Conservation (phyloP, 2,329 filamentous ascomycete genomes). For the Aspergillus brunneoviolaceus region DNA sequence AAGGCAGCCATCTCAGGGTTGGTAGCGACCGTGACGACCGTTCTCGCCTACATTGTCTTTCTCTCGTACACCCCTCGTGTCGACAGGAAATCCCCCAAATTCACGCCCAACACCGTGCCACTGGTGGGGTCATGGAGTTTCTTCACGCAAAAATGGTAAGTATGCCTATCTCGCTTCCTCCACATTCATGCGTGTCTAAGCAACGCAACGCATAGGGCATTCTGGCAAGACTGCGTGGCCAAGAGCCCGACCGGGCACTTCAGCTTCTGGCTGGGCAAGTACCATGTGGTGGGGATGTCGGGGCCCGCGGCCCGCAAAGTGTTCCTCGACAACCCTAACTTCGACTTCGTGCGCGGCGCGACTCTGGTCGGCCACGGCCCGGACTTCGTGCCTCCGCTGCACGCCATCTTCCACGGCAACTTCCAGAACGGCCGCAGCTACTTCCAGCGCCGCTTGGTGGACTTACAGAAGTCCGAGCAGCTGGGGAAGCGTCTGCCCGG, state of each 20-base stretch:
- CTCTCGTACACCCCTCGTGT: too few relatives aligned
- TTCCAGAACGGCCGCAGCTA: slow-evolving; percentile 4
- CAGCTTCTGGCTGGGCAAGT: neutral
- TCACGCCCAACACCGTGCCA: neutral
- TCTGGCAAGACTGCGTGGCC: slow-evolving; percentile 2
- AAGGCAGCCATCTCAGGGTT: too few relatives aligned
- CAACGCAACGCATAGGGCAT: neutral
- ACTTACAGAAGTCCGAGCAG: slow-evolving; percentile 2
- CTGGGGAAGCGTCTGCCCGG: slow-evolving; percentile 2
- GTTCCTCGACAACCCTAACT: slow-evolving; percentile 4
- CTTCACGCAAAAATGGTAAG: slow-evolving; percentile 1
- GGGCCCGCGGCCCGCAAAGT: slow-evolving; percentile 1
- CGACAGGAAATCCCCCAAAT: neutral
- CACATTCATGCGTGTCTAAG: neutral
- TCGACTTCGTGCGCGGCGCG: slow-evolving; percentile 1
- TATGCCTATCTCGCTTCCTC: neutral
- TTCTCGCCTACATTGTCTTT: too few relatives aligned
- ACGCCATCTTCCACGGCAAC: slow-evolving; percentile 1
- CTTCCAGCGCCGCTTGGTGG: slow-evolving; percentile 4
- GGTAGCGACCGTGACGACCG: too few relatives aligned
- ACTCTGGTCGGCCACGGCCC: neutral
- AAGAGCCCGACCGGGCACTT: neutral
- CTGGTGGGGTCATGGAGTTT: slow-evolving; percentile 1
- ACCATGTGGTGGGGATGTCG: neutral
- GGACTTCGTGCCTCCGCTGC: slow-evolving; percentile 4